Evolutionary conservation across 2,329 filamentous ascomycete genomes (phyloP).

Genomic region (Hypoxylon sp.): DNA sequence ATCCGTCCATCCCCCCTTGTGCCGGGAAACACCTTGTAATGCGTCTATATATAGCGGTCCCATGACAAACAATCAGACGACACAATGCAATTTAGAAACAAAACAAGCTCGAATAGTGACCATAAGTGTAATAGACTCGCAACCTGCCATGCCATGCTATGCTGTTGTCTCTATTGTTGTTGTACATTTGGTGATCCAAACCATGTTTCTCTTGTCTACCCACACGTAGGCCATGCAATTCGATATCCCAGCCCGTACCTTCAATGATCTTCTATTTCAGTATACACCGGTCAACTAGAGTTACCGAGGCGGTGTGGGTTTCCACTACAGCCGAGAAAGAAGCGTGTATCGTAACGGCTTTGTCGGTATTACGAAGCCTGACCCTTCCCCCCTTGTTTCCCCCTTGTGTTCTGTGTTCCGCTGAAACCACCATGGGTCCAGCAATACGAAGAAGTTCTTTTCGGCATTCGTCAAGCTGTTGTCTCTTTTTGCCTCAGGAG

Average conservation of each 20-base stretch:
- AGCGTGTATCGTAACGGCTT: background rate
- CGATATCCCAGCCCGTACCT: conserved; percentile 13
- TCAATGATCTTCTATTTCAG: conserved; percentile 6
- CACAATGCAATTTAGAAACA: background rate
- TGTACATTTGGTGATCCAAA: conserved; percentile 24
- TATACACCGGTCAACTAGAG: background rate
- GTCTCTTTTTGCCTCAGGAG: background rate
- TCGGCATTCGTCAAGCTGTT: no score
- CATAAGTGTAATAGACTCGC: conserved; percentile 24
- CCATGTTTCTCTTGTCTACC: conserved; percentile 9
- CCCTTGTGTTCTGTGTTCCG: background rate
- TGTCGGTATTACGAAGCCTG: background rate
- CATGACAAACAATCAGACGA: conserved; percentile 1
- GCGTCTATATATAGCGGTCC: background rate
- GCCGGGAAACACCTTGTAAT: background rate
- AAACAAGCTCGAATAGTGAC: background rate
- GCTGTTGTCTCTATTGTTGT: conserved; percentile 18
- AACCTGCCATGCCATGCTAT: conserved; percentile 21
- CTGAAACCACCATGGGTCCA: background rate
- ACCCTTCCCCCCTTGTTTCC: background rate
- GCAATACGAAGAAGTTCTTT: background rate
- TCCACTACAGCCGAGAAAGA: background rate
- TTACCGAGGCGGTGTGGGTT: background rate
- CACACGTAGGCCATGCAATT: conserved; percentile 27
- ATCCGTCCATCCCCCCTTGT: background rate